Evolutionary conservation across 495 filamentous ascomycete genomes (phyloP), one percentile per base, ranked within the genome.

Genomic region (Annulohypoxylon stygium): DNA sequence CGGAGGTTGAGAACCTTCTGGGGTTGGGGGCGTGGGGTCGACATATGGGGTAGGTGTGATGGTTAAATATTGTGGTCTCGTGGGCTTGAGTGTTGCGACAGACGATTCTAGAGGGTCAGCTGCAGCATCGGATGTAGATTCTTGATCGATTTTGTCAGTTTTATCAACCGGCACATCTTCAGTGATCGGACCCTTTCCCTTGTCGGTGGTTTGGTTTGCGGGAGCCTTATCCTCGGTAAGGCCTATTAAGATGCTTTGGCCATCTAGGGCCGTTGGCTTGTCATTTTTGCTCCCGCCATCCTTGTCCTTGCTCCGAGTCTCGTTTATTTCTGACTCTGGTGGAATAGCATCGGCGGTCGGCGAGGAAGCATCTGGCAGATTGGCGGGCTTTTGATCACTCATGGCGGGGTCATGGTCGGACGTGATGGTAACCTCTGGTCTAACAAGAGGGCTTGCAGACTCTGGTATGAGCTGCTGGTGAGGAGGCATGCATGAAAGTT

Each of bases 11-110:
- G 85, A 85, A 11, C 74, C 70, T 41, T 77, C 76, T 5, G 91
- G 90, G 10, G 90, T 90, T 5, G 86, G 87, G 3, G 90, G 85
- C 3, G 88, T 89, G 26, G 89, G 86, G 69, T 91, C 91, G 48
- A 91, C 80, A 74, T 94, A 93, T 4, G 83, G 70, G 34, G 54
- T 64, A 3, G 81, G 76, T 37, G 83, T 84, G 30, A 83, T 78
- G 4, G 78, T 81, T 23, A 86, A 75, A 57, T 78, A 82, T 50
- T 84, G 81, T 25, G 79, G 80, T 16, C 80, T 84, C n/a, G 79
- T 69, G 23, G 84, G 84, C 48, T 83, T 86, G 65, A 88, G 64
- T 18, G 86, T 88, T 14, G 85, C 82, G 37, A 85, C 82, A 6
- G 86, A 88, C 2, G 86, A 86, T 48, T 86, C 83, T 84, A 87